phyloP scores from a whole-genome alignment of 2,329 filamentous ascomycete species.

The Coleophoma eucalyptorum region DNA sequence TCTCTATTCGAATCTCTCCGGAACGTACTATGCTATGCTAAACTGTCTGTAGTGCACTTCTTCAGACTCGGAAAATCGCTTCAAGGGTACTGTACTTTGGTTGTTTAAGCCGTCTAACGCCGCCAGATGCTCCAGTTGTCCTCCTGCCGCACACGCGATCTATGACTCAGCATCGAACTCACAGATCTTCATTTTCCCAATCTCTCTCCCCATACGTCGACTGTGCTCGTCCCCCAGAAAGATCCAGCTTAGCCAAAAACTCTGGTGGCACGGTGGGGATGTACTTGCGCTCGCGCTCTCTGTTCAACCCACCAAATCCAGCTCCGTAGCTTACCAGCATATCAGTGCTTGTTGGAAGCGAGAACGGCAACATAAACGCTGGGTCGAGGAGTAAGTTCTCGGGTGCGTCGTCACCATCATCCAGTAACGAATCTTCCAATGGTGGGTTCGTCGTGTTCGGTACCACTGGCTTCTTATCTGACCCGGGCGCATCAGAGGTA shows the following conservation, averaged over 20 bases:
- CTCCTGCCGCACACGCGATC: no score
- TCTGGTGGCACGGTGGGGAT: constrained; percentile 93
- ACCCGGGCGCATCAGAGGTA: constrained; percentile 36
- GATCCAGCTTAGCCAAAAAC: constrained; percentile 83
- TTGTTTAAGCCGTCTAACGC: no score
- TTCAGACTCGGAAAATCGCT: no score
- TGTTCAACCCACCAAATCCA: constrained; percentile 88
- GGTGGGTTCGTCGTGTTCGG: constrained; percentile 16
- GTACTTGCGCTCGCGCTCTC: constrained; percentile 90
- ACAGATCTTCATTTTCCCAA: constrained; percentile 60
- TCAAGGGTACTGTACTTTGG: no score
- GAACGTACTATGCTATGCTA: no score
- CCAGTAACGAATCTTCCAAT: constrained; percentile 17
- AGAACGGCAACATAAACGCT: constrained; percentile 88
- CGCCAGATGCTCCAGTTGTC: no score
- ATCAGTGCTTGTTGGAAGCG: constrained; percentile 91
- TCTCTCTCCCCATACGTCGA: constrained; percentile 61
- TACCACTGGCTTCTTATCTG: constrained; percentile 31
- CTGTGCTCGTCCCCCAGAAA: constrained; percentile 39
- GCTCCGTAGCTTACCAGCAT: constrained; percentile 96
- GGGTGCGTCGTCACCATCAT: constrained; percentile 64
- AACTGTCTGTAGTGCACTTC: no score
- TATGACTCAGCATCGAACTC: background rate
- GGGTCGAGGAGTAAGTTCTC: constrained; percentile 81
- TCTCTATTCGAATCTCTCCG: no score